Evolutionary conservation across 495 filamentous ascomycete species (phyloP).

Genomic region (Trichoderma virens): DNA sequence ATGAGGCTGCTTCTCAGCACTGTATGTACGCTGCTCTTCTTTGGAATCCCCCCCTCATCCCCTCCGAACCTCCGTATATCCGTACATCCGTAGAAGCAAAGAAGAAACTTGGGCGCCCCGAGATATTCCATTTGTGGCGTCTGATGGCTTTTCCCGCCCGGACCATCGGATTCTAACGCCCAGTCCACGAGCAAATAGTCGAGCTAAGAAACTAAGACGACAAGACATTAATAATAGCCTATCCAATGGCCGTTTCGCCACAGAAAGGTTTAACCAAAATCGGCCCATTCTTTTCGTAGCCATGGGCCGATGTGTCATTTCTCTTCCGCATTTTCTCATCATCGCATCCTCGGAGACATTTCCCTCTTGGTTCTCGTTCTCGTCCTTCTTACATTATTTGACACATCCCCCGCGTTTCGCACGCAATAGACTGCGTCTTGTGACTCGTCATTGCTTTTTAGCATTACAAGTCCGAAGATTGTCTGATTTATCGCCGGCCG

Average conservation of each 20-base stretch:
- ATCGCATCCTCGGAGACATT: not conserved
- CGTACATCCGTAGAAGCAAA: too few relatives aligned
- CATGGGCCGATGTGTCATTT: not conserved
- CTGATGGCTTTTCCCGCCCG: not conserved
- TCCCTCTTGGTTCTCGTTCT: not conserved
- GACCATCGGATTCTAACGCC: not conserved
- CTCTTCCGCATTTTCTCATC: not conserved
- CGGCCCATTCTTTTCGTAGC: not conserved
- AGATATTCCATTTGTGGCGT: not conserved
- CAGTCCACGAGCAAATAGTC: not conserved
- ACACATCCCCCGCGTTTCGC: not conserved
- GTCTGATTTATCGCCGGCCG: not conserved
- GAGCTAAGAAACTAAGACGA: not conserved
- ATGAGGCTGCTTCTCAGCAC: not conserved
- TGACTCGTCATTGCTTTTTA: not conserved
- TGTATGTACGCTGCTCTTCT: not conserved
- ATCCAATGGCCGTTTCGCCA: not conserved
- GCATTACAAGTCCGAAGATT: not conserved
- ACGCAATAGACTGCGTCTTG: not conserved
- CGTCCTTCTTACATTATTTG: not conserved
- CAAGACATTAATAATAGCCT: constrained; percentile 1
- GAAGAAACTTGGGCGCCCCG: too few relatives aligned
- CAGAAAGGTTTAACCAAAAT: not conserved
- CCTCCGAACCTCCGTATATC: too few relatives aligned
- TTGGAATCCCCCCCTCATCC: not conserved